Evolutionary conservation across 257 asterid species (phyloP), one percentile per base, ranked within the genome.

Genomic region (Euphrasia confusa): DNA sequence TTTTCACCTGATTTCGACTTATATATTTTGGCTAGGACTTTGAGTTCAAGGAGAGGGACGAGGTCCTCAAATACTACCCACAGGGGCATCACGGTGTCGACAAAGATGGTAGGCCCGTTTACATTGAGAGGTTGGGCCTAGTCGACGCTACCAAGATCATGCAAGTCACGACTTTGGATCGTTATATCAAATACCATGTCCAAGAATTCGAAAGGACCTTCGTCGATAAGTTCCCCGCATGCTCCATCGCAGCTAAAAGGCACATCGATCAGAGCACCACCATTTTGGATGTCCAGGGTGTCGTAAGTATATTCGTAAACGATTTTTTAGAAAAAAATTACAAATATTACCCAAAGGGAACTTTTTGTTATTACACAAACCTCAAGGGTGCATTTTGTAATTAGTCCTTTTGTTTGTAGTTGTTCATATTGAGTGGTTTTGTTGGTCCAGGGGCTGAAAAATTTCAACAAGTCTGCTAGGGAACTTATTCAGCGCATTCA

Each of bases 221-320:
- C 70, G 57, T 30, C 2, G 90, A 83, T 28, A 92, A 92, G 82
- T 79, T 92, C 54, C 95, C 99, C 5, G 99, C 97, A 30, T 93
- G 99, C 73, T 83, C 96, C 47, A 81, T 93, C 50, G 87, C 95
- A 8, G 92, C 95, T 42, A 89, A 87, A 67, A 83, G 84, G 71
- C 97, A 93, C 72, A 87, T 93, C 47, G 99, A 93, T 58, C 91
- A 86, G 77, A 93, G 99, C 83, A 93, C 99, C 8, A 89, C 99
- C 71, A 93, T 93, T 61, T 71, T 93, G 71, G 99, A 93, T 80
- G 99, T 93, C 60, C 96, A 89, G 71, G 99, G 99, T 79, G 96
- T 89, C 89, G 99, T 93, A 89, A 24, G 85, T 13, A 42, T 42
- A 11, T 40, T 40, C 47, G 12, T 8, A 40, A 40, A 7, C 10